Conservation (phyloP, 768 basidiomycete genomes). For the Serendipita vermifera region DNA sequence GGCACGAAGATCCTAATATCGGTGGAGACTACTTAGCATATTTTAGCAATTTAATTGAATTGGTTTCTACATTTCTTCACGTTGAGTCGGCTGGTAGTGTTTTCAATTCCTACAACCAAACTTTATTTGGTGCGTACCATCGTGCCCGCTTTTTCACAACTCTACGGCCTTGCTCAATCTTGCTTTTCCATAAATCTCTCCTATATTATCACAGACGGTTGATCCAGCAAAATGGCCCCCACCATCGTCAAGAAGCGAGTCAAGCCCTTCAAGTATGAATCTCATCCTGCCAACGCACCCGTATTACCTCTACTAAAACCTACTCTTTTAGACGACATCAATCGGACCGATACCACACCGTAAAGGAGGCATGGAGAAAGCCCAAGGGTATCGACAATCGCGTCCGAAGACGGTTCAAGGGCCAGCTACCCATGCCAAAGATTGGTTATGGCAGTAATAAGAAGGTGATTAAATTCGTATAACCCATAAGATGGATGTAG, state of each 20-base stretch:
- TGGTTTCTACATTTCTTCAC: too few relatives aligned
- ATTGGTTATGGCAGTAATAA: conserved; percentile 88
- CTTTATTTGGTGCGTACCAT: too few relatives aligned
- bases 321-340: conserved; percentile 70
- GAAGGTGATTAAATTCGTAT: conserved; percentile 31
- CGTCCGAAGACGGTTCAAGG: conserved; percentile 89
- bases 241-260: conserved; percentile 94
- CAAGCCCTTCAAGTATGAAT: conserved; percentile 75
- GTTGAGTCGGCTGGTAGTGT: too few relatives aligned
- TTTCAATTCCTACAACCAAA: too few relatives aligned
- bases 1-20: too few relatives aligned
- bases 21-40: too few relatives aligned
- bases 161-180: too few relatives aligned
- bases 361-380: conserved; percentile 99
- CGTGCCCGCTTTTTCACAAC: too few relatives aligned
- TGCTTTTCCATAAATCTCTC: too few relatives aligned
- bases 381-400: conserved; percentile 99
- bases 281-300: neutral
- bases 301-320: conserved; percentile 21
- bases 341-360: conserved; percentile 91
- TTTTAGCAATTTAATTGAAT: too few relatives aligned
- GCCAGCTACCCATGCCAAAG: conserved; percentile 93
- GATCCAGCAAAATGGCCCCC: conserved; percentile 29
- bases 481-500: neutral
- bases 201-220: neutral